Conservation (phyloP, 2,329 filamentous ascomycete genomes). For the Pseudogymnoascus sp. region DNA sequence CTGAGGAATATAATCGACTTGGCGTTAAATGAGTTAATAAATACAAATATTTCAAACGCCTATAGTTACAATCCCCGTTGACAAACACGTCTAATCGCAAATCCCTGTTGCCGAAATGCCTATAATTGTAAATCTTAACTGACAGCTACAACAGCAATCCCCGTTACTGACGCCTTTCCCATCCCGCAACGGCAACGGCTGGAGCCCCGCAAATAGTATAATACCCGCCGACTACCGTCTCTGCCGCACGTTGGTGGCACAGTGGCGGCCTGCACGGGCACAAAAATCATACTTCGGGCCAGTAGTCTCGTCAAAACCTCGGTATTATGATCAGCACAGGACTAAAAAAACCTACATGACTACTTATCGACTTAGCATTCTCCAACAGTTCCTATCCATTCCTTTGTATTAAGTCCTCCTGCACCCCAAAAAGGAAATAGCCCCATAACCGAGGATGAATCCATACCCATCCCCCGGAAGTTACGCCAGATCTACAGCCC, state of each 20-base stretch:
- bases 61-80: not conserved
- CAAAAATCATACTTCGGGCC: not conserved
- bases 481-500: not conserved
- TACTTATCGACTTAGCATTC: not conserved
- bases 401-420: not conserved
- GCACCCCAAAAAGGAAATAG: not conserved
- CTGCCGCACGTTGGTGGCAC: not conserved
- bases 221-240: not conserved
- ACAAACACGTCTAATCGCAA: not conserved
- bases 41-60: not conserved
- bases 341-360: not conserved
- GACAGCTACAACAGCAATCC: not conserved
- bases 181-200: not conserved
- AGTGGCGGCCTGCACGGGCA: not conserved
- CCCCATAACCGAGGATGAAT: not conserved
- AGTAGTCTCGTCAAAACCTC: not conserved
- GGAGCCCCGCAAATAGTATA: not conserved
- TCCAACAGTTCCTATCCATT: not conserved
- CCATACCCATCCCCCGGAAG: not conserved
- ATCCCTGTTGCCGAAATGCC: not conserved
- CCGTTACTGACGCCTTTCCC: not conserved
- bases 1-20: not conserved
- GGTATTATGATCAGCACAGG: not conserved
- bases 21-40: not conserved
- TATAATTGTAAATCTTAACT: not conserved